Evolutionary conservation across 2,329 filamentous ascomycete species (phyloP), one percentile per base, ranked within the genome.

Genomic region (Lasiodiplodia gonubiensis): DNA sequence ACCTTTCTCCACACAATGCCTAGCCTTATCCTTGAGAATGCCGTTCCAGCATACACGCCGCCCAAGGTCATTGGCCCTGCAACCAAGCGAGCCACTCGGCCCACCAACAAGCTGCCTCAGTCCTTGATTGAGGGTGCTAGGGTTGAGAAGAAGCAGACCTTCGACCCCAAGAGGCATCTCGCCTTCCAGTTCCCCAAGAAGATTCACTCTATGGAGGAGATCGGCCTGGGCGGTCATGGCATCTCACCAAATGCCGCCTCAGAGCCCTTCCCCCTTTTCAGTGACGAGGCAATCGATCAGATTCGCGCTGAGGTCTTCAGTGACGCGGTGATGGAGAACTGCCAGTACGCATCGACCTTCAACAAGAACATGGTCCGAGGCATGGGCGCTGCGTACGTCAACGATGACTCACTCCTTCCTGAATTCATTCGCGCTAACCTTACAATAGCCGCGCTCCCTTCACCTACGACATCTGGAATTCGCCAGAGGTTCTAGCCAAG

Each of bases 401-500:
- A 8, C 18, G 23, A 11, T 8, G 18, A 18, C 12, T 8, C 37
- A 14, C n/a, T 35, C 8, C 23, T 39, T 7, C 3, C 3, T 0
- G n/a, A 3, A 25, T 16, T n/a, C 37, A 27, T 27, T 49, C 30
- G 18, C 5, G 37, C 33, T 39, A 21, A 57, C 54, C 6, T n/a
- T 3, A 8, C 23, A 14, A 12, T 25, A 66, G 60, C 16, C 57
- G 69, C 14, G 69, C 69, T 2, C 68, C 68, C 2, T 70, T 71
- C 67, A 70, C 67, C 67, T 60, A 75, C 72, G 37, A 79, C 16
- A 75, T 79, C 1, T 84, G 81, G 80, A 81, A 80, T 61, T 74
- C 74, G 53, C 77, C 80, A 0, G 79, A 84, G 67, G 80, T 81
- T 0, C 77, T 86, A 4, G 73, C 74, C 0, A 82, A 82, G 12